Conservation (phyloP, 176 grass and related monocot species). For the Rhynchospora breviuscula region DNA sequence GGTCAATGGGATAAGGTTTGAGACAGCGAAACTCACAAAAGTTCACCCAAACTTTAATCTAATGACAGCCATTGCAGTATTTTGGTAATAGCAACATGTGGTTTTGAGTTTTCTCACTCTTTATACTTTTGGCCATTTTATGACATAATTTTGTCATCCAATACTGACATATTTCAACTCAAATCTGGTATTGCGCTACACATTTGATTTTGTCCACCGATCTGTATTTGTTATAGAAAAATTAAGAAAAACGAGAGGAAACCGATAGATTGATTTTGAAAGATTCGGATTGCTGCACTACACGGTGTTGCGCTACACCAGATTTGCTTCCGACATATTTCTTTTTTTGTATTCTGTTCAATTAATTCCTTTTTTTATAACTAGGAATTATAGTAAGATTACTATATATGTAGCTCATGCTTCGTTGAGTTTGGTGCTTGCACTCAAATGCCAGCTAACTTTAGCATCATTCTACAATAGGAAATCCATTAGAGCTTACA, state of each 20-base stretch:
- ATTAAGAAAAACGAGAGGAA: too few relatives aligned
- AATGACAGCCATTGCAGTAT: background rate
- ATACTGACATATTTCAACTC: background rate
- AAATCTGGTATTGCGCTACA: too few relatives aligned
- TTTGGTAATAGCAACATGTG: background rate
- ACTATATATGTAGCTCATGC: background rate
- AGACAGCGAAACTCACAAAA: background rate
- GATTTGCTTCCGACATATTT: too few relatives aligned
- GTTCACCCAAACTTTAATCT: background rate
- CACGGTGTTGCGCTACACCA: too few relatives aligned
- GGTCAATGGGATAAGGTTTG: constrained; percentile 16
- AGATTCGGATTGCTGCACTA: too few relatives aligned
- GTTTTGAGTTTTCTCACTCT: background rate
- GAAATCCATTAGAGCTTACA: background rate
- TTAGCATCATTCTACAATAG: too few relatives aligned
- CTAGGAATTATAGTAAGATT: background rate
- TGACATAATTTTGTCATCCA: background rate
- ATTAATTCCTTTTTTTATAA: too few relatives aligned
- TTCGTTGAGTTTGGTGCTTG: background rate
- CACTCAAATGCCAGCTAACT: background rate
- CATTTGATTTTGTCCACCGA: too few relatives aligned
- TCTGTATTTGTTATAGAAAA: too few relatives aligned
- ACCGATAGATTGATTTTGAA: too few relatives aligned
- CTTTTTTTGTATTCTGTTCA: background rate
- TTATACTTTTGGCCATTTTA: background rate